phyloP scores from a whole-genome alignment of 345 rosid genomes.

The Heritiera fomes region DNA sequence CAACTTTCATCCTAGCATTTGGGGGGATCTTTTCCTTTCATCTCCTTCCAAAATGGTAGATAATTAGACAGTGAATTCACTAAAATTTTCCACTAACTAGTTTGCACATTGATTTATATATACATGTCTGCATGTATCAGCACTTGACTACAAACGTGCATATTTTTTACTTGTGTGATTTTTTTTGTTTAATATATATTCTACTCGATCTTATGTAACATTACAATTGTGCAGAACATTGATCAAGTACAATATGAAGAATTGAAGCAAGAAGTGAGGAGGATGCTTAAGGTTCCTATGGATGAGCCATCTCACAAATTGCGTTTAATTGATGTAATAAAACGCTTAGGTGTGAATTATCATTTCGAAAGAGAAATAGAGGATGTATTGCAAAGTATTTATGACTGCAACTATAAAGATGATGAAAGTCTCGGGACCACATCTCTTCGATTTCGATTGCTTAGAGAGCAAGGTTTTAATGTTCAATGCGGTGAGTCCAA shows the following conservation, averaged over 20 bases:
- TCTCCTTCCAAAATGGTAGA: neutral
- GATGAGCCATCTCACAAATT: neutral
- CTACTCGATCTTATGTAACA: neutral
- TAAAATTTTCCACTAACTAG: too few species aligned
- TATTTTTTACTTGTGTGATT: too few species aligned
- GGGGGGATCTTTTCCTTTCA: conserved; percentile 18
- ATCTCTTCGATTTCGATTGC: neutral
- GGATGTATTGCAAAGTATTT: neutral
- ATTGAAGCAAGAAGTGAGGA: conserved; percentile 27
- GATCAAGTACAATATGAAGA: neutral
- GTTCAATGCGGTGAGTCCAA: conserved; percentile 23
- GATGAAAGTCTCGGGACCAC: neutral
- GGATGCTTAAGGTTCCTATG: neutral
- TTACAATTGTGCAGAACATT: neutral
- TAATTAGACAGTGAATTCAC: neutral
- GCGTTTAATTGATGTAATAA: conserved; percentile 32
- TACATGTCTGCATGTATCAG: neutral
- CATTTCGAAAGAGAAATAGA: conserved; percentile 27
- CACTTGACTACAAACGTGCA: neutral
- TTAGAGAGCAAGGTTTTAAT: neutral
- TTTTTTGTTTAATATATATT: too few species aligned
- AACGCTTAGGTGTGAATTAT: conserved; percentile 29
- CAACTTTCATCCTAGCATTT: conserved; percentile 9
- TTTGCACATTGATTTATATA: neutral
- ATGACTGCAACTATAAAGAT: neutral